A percentile compares a stretch with the other conserved stretches of the same genome.
Evolutionary conservation across 192 early-diverging fungal species (phyloP).

Genomic region (Podila verticillata): DNA sequence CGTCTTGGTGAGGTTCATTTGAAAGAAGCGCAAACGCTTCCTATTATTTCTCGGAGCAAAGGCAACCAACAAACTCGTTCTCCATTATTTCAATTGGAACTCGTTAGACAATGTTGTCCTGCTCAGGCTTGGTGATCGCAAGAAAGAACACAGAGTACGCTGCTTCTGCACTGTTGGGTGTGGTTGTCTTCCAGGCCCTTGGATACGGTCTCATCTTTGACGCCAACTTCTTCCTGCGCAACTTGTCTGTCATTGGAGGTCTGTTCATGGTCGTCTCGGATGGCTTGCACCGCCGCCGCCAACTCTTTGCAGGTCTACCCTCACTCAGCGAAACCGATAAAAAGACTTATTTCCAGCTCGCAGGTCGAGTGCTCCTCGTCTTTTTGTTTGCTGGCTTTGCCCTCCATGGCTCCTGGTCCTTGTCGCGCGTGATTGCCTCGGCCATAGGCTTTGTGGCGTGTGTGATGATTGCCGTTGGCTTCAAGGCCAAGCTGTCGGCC

Average conservation of each 20-base stretch:
- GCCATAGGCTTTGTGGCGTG: constrained; percentile 84
- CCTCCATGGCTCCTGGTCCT: constrained; percentile 84
- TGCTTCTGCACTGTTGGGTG: constrained; percentile 81
- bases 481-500: constrained; percentile 97
- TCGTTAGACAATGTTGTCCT: constrained; percentile 72
- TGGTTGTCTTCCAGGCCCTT: constrained; percentile 90
- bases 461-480: constrained; percentile 95
- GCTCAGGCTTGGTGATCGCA: constrained; percentile 84
- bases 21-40: neutral
- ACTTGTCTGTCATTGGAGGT: constrained; percentile 91
- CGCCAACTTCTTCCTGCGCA: constrained; percentile 88
- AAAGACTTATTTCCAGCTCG: constrained; percentile 89
- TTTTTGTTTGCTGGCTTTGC: constrained; percentile 92
- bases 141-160: constrained; percentile 86
- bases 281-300: constrained; percentile 67
- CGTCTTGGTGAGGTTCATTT: constrained; percentile 65
- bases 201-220: constrained; percentile 96
- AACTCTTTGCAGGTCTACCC: constrained; percentile 91
- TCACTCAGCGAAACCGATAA: constrained; percentile 84
- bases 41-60: too few relatives aligned
- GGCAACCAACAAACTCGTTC: too few relatives aligned
- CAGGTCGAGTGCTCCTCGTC: constrained; percentile 91
- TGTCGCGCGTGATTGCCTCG: constrained; percentile 77
- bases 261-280: constrained; percentile 96
- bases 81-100: too few relatives aligned